Conservation (phyloP, 176 grass and related monocot genomes). For the Aegilops longissima region DNA sequence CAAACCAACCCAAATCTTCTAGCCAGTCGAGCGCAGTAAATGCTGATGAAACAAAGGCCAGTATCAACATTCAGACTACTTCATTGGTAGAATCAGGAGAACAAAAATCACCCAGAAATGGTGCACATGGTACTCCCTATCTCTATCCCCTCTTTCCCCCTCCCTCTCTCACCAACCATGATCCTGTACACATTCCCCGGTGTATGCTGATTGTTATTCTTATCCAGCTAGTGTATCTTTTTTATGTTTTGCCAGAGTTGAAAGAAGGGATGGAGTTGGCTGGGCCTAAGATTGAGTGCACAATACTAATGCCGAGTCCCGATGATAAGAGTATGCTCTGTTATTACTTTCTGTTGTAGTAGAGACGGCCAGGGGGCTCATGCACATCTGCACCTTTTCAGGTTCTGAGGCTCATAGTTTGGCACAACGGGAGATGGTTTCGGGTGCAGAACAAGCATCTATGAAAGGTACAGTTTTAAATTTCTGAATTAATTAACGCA, state of each 20-base stretch:
- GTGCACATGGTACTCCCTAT: not conserved
- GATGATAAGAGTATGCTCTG: conserved; percentile 17
- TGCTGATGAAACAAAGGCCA: conserved; percentile 19
- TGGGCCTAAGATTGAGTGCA: not conserved
- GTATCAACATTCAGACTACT: not conserved
- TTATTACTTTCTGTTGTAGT: not conserved
- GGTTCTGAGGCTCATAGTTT: conserved; percentile 24
- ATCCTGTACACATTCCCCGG: not conserved
- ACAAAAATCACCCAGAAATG: conserved; percentile 14
- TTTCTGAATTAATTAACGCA: not conserved
- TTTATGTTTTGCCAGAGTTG: conserved; percentile 1
- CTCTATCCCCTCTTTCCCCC: not conserved
- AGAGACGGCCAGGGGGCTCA: not conserved
- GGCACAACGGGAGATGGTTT: not conserved
- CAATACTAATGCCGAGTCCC: not conserved
- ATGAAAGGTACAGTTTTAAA: conserved; percentile 28
- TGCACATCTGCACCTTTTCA: conserved; percentile 29
- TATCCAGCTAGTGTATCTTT: not conserved
- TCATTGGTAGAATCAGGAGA: conserved; percentile 14
- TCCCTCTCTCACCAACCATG: not conserved
- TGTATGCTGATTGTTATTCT: not conserved
- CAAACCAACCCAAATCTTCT: conserved; percentile 18
- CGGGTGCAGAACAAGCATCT: conserved; percentile 16
- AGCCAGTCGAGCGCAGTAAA: conserved; percentile 11
- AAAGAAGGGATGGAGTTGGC: not conserved